These are phyloP conservation scores for Sarocladium strictum DNA, from an alignment of 2,329 filamentous ascomycete species.

Conservation along the genomic window DNA sequence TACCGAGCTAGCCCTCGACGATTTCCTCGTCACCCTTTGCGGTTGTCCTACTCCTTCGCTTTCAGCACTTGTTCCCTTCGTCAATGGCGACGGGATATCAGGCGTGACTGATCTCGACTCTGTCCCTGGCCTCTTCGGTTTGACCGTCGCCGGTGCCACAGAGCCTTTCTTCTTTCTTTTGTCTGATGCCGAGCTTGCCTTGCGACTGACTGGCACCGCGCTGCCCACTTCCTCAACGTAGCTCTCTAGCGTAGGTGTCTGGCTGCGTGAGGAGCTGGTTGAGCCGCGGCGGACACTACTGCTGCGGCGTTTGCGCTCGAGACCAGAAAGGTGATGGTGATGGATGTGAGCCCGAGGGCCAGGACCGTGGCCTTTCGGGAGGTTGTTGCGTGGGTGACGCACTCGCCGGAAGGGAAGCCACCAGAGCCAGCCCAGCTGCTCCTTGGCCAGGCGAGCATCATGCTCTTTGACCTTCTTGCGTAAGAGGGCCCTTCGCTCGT, in stretches of 20 bases:
- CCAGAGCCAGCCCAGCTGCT: constrained; percentile 73
- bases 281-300: constrained; percentile 48
- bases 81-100: constrained; percentile 47
- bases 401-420: constrained; percentile 66
- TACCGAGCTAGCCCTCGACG: not conserved
- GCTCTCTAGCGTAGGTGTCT: constrained; percentile 41
- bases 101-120: constrained; percentile 50
- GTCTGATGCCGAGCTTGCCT: constrained; percentile 42
- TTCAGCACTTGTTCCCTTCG: constrained; percentile 38
- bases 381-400: constrained; percentile 22
- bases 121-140: constrained; percentile 35
- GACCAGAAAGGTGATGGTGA: constrained; percentile 36
- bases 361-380: not conserved
- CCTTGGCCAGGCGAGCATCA: constrained; percentile 61
- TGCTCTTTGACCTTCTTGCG: constrained; percentile 62
- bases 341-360: constrained; percentile 12
- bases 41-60: constrained; percentile 15
- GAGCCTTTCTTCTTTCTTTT: constrained; percentile 8
- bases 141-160: constrained; percentile 30
- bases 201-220: constrained; percentile 27
- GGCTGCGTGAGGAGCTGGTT: constrained; percentile 43
- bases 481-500: constrained; percentile 74
- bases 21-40: constrained; percentile 6
- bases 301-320: constrained; percentile 44
- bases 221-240: constrained; percentile 28